phyloP scores from a whole-genome alignment of 2,329 filamentous ascomycete genomes.

The Venturia aucupariae region DNA sequence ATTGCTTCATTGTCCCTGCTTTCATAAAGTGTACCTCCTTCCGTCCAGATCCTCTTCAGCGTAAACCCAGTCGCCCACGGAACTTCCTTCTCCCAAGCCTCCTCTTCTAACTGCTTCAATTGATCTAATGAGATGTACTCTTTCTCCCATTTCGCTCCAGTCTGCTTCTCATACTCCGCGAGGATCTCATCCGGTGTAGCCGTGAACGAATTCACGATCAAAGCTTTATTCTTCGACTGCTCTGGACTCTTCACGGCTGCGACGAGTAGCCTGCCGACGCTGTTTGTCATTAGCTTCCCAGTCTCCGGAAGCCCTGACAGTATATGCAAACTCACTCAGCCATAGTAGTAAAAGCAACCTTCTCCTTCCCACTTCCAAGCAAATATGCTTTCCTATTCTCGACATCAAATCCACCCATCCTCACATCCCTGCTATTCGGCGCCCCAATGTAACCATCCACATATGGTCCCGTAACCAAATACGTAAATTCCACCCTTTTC shows the following conservation, averaged over 20 bases:
- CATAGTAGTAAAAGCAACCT: conserved; percentile 62
- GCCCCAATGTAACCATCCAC: conserved; percentile 51
- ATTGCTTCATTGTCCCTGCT: conserved; percentile 51
- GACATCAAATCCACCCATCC: conserved; percentile 51
- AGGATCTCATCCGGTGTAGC: conserved; percentile 54
- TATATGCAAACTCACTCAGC: conserved; percentile 54
- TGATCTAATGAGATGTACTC: conserved; percentile 44
- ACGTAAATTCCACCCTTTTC: conserved; percentile 51
- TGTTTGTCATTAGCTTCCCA: conserved; percentile 23
- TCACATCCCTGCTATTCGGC: conserved; percentile 28
- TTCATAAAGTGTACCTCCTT: conserved; percentile 62
- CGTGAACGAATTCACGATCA: conserved; percentile 65
- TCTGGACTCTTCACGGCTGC: conserved; percentile 51
- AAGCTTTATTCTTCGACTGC: conserved; percentile 43
- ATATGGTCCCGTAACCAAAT: conserved; percentile 62
- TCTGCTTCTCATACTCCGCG: conserved; percentile 60
- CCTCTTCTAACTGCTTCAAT: conserved; percentile 48
- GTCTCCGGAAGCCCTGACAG: no score
- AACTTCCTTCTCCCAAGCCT: conserved; percentile 46
- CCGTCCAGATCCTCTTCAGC: conserved; percentile 60
- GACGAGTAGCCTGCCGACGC: conserved; percentile 58
- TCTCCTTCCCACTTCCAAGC: conserved; percentile 51
- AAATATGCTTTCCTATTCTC: conserved; percentile 49
- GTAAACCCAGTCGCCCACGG: conserved; percentile 49
- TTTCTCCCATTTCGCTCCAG: conserved; percentile 47